Conservation (phyloP, 139 green algal genomes). For the Haematococcus lacustris region DNA sequence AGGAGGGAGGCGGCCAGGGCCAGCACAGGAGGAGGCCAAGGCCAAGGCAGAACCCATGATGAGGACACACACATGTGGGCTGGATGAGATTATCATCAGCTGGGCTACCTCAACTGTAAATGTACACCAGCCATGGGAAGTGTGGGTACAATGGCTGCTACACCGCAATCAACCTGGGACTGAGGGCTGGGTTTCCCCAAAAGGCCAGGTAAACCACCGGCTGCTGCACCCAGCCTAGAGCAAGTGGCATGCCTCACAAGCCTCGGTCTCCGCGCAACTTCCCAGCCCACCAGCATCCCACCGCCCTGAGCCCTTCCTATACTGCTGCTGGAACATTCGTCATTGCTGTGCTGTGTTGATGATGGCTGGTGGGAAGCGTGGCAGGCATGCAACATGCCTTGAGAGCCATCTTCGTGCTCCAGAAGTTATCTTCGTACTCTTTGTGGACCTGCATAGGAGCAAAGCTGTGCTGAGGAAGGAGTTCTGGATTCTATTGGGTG, state of each 20-base stretch:
- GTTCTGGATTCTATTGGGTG: background rate
- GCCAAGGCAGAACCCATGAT: background rate
- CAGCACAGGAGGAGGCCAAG: background rate
- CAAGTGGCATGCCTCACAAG: no score
- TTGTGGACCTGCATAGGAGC: background rate
- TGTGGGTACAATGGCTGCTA: background rate
- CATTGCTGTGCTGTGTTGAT: background rate
- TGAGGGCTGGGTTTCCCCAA: no score
- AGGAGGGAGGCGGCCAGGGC: no score
- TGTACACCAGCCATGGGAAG: background rate
- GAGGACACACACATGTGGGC: background rate
- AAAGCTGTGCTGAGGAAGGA: background rate
- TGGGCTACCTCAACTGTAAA: background rate
- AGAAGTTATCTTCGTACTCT: slow-evolving; percentile 71
- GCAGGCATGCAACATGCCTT: slow-evolving; percentile 6
- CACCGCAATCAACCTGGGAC: background rate
- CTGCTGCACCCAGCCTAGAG: no score
- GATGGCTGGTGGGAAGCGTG: background rate
- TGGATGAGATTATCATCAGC: background rate
- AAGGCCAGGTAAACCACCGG: no score
- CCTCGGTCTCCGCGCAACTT: no score
- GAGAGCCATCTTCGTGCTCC: slow-evolving; percentile 29
- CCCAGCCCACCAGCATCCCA: background rate
- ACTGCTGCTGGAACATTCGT: background rate
- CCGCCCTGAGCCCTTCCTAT: background rate